These are phyloP conservation scores for Musa troglodytarum DNA, from an alignment of 176 grass and related monocot species.

Conservation along the genomic window DNA sequence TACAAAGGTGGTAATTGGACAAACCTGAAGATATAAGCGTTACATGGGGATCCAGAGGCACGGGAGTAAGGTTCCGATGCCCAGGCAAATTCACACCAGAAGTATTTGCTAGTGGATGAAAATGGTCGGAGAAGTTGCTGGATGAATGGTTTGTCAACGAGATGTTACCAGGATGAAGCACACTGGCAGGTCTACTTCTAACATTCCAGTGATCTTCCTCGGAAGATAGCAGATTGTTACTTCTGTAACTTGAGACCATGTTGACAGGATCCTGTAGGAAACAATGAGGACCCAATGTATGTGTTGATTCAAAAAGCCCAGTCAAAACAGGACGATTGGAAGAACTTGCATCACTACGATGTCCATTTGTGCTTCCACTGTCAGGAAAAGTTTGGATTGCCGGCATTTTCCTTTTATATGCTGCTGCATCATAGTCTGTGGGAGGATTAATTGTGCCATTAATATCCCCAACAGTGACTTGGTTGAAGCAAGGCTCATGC, in stretches of 20 bases:
- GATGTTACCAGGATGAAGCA: background rate
- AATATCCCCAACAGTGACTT: background rate
- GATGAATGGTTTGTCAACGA: background rate
- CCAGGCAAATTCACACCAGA: background rate
- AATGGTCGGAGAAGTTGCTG: background rate
- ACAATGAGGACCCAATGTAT: background rate
- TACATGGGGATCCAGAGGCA: background rate
- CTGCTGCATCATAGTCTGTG: background rate
- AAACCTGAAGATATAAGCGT: conserved; percentile 2
- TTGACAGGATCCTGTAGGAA: background rate
- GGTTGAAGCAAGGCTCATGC: conserved; percentile 5
- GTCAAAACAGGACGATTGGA: background rate
- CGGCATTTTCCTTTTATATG: conserved; percentile 12
- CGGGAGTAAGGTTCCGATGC: background rate
- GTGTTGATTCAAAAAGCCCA: background rate
- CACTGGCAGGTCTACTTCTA: background rate
- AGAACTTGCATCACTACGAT: conserved; percentile 1
- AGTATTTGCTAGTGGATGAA: conserved; percentile 8
- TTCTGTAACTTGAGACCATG: conserved; percentile 1
- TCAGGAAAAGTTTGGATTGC: background rate
- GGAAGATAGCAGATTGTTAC: background rate
- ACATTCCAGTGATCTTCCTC: conserved; percentile 11
- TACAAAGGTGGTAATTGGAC: background rate
- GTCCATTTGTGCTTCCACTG: background rate
- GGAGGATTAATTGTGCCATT: background rate